These are phyloP conservation scores for Alternaria brassicae DNA, from an alignment of 2,329 filamentous ascomycete species.

Conservation along the genomic window DNA sequence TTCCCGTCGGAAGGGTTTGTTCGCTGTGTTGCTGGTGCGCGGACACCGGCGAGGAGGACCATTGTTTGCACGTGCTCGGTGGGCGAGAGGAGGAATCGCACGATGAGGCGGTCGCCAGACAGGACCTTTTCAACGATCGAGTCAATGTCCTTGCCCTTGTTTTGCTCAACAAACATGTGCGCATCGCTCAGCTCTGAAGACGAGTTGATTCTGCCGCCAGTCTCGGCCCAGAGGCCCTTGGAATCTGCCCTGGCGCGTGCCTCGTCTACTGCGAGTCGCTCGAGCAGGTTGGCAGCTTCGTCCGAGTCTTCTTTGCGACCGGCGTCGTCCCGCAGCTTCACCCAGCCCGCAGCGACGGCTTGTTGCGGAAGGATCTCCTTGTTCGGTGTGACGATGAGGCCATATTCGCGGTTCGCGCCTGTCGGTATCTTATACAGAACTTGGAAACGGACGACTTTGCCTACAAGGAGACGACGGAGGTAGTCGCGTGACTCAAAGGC, in stretches of 20 bases:
- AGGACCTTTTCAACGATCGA: slow-evolving; percentile 86
- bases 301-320: slow-evolving; percentile 89
- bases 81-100: slow-evolving; percentile 79
- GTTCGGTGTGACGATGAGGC: slow-evolving; percentile 76
- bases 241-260: slow-evolving; percentile 76
- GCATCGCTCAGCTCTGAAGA: slow-evolving; percentile 81
- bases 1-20: slow-evolving; percentile 78
- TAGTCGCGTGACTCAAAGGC: slow-evolving; percentile 96
- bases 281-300: slow-evolving; percentile 72
- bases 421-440: slow-evolving; percentile 87
- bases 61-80: slow-evolving; percentile 89
- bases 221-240: slow-evolving; percentile 80
- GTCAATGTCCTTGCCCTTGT: slow-evolving; percentile 85
- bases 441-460: slow-evolving; percentile 85
- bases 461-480: slow-evolving; percentile 81
- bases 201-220: slow-evolving; percentile 72
- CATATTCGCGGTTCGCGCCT: slow-evolving; percentile 81
- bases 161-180: slow-evolving; percentile 76
- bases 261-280: slow-evolving; percentile 80
- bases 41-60: slow-evolving; percentile 86
- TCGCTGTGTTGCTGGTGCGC: slow-evolving; percentile 87
- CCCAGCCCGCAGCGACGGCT: slow-evolving; percentile 85
- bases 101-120: slow-evolving; percentile 86
- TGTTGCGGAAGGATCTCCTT: slow-evolving; percentile 77
- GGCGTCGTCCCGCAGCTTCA: slow-evolving; percentile 92